These are phyloP conservation scores for Hypoxylon sp. DNA, from an alignment of 2,329 filamentous ascomycete genomes.

Conservation along the genomic window DNA sequence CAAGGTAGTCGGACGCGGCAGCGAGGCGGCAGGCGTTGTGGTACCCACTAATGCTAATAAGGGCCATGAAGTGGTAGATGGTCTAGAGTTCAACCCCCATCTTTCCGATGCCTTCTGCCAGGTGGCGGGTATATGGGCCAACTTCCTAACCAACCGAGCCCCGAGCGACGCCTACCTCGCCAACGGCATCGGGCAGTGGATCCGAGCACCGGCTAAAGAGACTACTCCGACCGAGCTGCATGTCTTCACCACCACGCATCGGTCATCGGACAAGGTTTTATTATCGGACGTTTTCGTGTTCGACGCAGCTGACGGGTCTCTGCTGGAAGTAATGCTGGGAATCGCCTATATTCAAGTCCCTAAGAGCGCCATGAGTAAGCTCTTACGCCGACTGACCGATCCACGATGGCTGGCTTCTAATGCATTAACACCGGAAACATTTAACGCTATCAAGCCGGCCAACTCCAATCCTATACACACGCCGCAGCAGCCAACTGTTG, in stretches of 20 bases:
- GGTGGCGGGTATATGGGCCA: slow-evolving; percentile 55
- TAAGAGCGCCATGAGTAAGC: slow-evolving; percentile 50
- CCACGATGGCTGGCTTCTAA: background rate
- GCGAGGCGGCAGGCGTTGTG: slow-evolving; percentile 53
- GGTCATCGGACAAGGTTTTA: slow-evolving; percentile 45
- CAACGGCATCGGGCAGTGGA: slow-evolving; percentile 43
- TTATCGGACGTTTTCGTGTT: slow-evolving; percentile 56
- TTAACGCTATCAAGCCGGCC: background rate
- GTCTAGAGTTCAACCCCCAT: slow-evolving; percentile 14
- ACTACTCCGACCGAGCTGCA: slow-evolving; percentile 44
- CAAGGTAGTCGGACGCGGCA: slow-evolving; percentile 51
- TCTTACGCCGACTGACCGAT: slow-evolving; percentile 46
- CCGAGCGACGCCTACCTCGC: slow-evolving; percentile 51
- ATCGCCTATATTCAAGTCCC: slow-evolving; percentile 51
- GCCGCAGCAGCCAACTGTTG: background rate
- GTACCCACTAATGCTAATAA: slow-evolving; percentile 25
- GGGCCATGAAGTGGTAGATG: background rate
- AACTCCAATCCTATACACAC: background rate
- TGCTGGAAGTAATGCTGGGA: slow-evolving; percentile 55
- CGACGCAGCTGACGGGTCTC: slow-evolving; percentile 47
- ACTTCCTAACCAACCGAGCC: slow-evolving; percentile 52
- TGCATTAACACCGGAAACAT: background rate
- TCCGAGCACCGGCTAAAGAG: slow-evolving; percentile 37
- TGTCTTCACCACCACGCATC: slow-evolving; percentile 46
- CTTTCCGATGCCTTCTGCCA: slow-evolving; percentile 54